Evolutionary conservation across 2,329 filamentous ascomycete species (phyloP).

Genomic region (Camillea tinctor): DNA sequence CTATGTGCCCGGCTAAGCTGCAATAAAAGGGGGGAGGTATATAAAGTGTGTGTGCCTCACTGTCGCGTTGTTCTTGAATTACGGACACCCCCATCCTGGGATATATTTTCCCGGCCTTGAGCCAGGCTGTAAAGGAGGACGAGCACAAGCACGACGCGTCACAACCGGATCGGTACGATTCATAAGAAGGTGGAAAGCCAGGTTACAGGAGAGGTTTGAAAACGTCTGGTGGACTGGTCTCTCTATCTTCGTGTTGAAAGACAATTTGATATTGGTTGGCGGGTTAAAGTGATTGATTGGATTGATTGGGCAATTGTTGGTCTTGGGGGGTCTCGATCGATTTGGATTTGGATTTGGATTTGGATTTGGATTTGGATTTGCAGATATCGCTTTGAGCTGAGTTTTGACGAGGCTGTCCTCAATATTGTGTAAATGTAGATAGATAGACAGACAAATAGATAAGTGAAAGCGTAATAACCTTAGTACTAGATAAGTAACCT

Average conservation of each 20-base stretch:
- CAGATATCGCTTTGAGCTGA: too few relatives aligned
- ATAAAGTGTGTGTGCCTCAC: constrained; percentile 43
- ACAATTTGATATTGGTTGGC: neutral
- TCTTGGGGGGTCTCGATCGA: too few relatives aligned
- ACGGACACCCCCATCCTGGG: constrained; percentile 78
- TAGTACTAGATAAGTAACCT: too few relatives aligned
- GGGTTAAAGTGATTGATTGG: too few relatives aligned
- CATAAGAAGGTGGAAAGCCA: neutral
- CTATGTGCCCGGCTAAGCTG: neutral
- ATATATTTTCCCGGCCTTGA: constrained; percentile 24
- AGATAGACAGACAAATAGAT: too few relatives aligned
- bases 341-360: too few relatives aligned
- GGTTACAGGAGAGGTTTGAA: neutral
- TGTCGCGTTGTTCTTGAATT: constrained; percentile 78
- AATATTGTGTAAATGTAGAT: too few relatives aligned
- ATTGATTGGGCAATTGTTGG: too few relatives aligned
- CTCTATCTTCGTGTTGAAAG: neutral
- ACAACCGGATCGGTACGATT: constrained; percentile 1
- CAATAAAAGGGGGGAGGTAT: neutral
- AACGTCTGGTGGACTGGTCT: neutral
- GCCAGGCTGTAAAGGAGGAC: constrained; percentile 10
- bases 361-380: too few relatives aligned
- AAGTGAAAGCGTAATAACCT: too few relatives aligned
- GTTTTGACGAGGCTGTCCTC: too few relatives aligned
- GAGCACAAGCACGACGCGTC: constrained; percentile 9